phyloP scores from a whole-genome alignment of 257 asterid species.

The Primulina tabacum region DNA sequence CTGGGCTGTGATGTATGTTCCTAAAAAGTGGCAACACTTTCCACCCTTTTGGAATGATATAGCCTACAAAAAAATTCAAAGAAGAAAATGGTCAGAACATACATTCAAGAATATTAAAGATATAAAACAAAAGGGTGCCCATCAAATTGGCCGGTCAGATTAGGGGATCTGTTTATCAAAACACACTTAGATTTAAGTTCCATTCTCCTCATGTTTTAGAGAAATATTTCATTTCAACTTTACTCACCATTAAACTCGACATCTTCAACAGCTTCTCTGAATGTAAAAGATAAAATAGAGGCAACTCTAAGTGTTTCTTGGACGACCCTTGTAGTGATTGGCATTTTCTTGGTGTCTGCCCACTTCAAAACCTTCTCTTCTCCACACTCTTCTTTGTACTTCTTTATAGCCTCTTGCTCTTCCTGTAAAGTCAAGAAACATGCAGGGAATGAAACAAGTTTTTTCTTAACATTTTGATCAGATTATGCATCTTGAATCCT shows the following conservation, averaged over 20 bases:
- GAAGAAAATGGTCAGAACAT: neutral
- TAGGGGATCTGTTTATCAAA: neutral
- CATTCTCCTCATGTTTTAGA: constrained; percentile 3
- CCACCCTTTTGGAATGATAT: constrained; percentile 92
- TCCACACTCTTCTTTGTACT: constrained; percentile 37
- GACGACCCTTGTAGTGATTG: constrained; percentile 60
- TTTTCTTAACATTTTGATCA: neutral
- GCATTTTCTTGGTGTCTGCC: constrained; percentile 68
- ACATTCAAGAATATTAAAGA: neutral
- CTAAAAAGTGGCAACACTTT: constrained; percentile 92
- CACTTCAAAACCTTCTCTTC: constrained; percentile 45
- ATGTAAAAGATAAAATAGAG: constrained; percentile 64
- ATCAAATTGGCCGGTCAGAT: neutral
- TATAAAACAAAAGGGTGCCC: neutral
- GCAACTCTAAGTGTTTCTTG: constrained; percentile 80
- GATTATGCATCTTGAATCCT: too few relatives aligned
- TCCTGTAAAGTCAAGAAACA: constrained; percentile 36
- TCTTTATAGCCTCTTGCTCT: constrained; percentile 63
- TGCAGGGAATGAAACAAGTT: neutral
- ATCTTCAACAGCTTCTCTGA: constrained; percentile 84
- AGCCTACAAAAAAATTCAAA: constrained; percentile 40
- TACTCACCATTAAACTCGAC: constrained; percentile 66
- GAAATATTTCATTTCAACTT: constrained; percentile 4
- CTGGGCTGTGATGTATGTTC: constrained; percentile 87
- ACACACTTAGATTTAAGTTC: neutral